Evolutionary conservation across 208 protist species (phyloP).

Genomic region (Naegleria lovaniensis): DNA sequence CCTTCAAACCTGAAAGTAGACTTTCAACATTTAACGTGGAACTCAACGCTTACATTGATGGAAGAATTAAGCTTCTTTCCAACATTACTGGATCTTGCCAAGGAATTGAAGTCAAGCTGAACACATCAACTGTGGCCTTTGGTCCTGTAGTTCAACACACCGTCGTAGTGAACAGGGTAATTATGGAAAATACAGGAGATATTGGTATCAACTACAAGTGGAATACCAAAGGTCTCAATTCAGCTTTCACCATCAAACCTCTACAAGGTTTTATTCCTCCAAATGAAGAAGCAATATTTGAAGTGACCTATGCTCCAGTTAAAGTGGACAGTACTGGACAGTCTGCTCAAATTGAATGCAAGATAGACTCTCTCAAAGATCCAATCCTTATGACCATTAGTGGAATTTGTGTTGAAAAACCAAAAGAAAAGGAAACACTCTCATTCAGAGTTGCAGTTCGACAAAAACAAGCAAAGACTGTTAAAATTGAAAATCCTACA

Average conservation of each 20-base stretch:
- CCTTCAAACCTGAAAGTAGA: slow-evolving; percentile 20
- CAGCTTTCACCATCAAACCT: slow-evolving; percentile 70
- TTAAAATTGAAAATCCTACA: slow-evolving; percentile 71
- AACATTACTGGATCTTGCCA: slow-evolving; percentile 75
- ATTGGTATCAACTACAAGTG: slow-evolving; percentile 80
- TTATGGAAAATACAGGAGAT: slow-evolving; percentile 91
- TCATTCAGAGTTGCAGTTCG: slow-evolving; percentile 69
- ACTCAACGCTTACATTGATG: slow-evolving; percentile 33
- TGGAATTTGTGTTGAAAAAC: slow-evolving; percentile 64
- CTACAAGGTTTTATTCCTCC: slow-evolving; percentile 66
- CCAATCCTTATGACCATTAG: slow-evolving; percentile 66
- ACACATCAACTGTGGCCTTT: slow-evolving; percentile 76
- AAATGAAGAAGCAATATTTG: slow-evolving; percentile 73
- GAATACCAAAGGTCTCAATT: slow-evolving; percentile 43
- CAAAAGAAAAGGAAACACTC: slow-evolving; percentile 58
- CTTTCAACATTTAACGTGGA: not conserved
- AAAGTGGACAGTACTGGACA: slow-evolving; percentile 42
- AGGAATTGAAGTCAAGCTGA: slow-evolving; percentile 85
- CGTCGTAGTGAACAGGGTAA: slow-evolving; percentile 57
- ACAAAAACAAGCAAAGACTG: slow-evolving; percentile 54
- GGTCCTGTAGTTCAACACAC: slow-evolving; percentile 75
- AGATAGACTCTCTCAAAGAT: slow-evolving; percentile 64
- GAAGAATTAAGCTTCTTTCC: slow-evolving; percentile 68
- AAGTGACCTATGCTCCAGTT: slow-evolving; percentile 75
- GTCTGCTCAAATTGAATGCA: slow-evolving; percentile 51